These are phyloP conservation scores for Vachellia pachyceras DNA, from an alignment of 306 rosid species.

Conservation along the genomic window DNA sequence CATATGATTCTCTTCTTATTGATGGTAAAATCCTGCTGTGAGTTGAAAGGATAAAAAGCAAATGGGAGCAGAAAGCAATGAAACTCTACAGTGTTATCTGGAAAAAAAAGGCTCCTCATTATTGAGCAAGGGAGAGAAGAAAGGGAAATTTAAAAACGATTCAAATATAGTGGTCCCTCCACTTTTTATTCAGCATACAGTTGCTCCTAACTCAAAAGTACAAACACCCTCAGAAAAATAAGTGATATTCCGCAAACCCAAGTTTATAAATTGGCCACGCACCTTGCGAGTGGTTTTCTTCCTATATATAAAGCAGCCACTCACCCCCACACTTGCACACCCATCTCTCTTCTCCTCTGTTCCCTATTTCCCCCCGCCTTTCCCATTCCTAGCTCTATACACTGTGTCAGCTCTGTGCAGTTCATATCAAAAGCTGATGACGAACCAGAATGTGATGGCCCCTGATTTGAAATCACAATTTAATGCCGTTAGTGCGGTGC, in stretches of 20 bases:
- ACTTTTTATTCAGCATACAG: constrained; percentile 39
- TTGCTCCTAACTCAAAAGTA: constrained; percentile 64
- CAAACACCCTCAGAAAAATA: constrained; percentile 44
- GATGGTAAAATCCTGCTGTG: neutral
- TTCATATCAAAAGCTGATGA: constrained; percentile 49
- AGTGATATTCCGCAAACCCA: constrained; percentile 40
- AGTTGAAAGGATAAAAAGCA: constrained; percentile 16
- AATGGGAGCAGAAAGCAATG: constrained; percentile 9
- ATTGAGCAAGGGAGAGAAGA: neutral
- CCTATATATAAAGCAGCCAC: constrained; percentile 56
- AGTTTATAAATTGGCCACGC: constrained; percentile 57
- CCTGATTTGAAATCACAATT: constrained; percentile 51
- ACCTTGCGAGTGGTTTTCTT: constrained; percentile 29
- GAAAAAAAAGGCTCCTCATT: constrained; percentile 28
- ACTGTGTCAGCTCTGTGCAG: neutral
- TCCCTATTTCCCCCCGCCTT: neutral
- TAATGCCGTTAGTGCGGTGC: constrained; percentile 48
- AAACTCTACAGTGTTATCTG: constrained; percentile 23
- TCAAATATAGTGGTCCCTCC: constrained; percentile 35
- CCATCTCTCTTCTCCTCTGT: constrained; percentile 40
- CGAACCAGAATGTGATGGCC: constrained; percentile 66
- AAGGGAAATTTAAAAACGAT: neutral
- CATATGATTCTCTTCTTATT: neutral
- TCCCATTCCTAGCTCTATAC: neutral
- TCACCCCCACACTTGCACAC: constrained; percentile 8